Conservation (phyloP, 768 basidiomycete genomes). For the Tephrocybe sp. region DNA sequence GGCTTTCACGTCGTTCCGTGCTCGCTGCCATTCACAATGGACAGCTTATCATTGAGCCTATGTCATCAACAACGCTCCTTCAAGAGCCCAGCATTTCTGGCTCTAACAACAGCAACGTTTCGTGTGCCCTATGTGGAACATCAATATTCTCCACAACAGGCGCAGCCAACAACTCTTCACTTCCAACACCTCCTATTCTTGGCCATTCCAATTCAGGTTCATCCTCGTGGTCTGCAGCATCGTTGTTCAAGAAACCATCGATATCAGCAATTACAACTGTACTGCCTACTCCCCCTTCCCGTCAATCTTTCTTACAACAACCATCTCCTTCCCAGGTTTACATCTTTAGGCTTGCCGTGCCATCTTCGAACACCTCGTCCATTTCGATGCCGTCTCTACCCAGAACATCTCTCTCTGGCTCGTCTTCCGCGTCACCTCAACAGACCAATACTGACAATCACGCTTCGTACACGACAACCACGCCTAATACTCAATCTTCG, state of each 20-base stretch:
- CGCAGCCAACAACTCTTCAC: slow-evolving; percentile 20
- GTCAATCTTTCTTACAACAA: slow-evolving; percentile 22
- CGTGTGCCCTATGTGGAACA: slow-evolving; percentile 79
- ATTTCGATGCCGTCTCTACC: slow-evolving; percentile 29
- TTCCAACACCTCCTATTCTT: slow-evolving; percentile 30
- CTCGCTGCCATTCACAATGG: slow-evolving; percentile 82
- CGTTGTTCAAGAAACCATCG: slow-evolving; percentile 56
- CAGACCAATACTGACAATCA: slow-evolving; percentile 28
- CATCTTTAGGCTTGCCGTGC: slow-evolving; percentile 63
- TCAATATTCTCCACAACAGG: slow-evolving; percentile 43
- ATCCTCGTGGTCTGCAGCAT: slow-evolving; percentile 52
- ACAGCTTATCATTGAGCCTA: slow-evolving; percentile 86
- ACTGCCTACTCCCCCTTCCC: slow-evolving; percentile 29
- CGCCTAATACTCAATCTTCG: slow-evolving; percentile 29
- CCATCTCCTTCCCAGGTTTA: slow-evolving; percentile 48
- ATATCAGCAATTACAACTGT: slow-evolving; percentile 28
- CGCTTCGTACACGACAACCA: slow-evolving; percentile 15
- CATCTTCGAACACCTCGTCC: slow-evolving; percentile 29
- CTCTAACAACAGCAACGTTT: slow-evolving; percentile 45
- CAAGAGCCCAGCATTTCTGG: slow-evolving; percentile 49
- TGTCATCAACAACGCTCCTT: slow-evolving; percentile 59
- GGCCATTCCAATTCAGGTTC: slow-evolving; percentile 30
- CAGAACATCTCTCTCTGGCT: slow-evolving; percentile 18
- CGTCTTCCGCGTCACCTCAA: slow-evolving; percentile 25
- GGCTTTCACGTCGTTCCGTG: slow-evolving; percentile 87